These are phyloP conservation scores for Leccinum subtestaceum DNA, from an alignment of 768 basidiomycete species.

Conservation along the genomic window DNA sequence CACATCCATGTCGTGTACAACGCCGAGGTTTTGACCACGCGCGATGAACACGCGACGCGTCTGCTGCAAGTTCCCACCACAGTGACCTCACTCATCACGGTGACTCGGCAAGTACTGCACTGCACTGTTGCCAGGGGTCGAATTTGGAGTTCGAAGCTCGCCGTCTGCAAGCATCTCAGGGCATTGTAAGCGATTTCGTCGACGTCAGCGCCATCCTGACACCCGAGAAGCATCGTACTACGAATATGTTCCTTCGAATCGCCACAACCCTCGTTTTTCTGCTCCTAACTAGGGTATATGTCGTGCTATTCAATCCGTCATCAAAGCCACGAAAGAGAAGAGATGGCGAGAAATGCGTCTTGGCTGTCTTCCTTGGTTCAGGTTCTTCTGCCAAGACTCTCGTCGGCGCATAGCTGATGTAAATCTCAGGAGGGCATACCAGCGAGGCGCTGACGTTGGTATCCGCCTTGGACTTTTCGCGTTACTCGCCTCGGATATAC, in stretches of 20 bases:
- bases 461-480: slow-evolving; percentile 66
- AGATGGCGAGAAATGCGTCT: slow-evolving; percentile 35
- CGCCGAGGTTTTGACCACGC: not conserved
- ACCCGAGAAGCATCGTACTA: not conserved
- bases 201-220: not conserved
- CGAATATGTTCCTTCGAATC: slow-evolving; percentile 17
- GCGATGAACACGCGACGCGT: not conserved
- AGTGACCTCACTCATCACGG: no score
- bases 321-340: slow-evolving; percentile 15
- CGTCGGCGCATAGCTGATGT: slow-evolving; percentile 7
- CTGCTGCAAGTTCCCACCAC: slow-evolving; percentile 13
- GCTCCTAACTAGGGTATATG: slow-evolving; percentile 18
- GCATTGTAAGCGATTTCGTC: not conserved
- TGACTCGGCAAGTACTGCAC: no score
- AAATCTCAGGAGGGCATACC: slow-evolving; percentile 82
- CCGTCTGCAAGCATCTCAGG: not conserved
- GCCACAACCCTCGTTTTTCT: slow-evolving; percentile 8
- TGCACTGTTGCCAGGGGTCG: not conserved
- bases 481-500: slow-evolving; percentile 78
- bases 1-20: slow-evolving; percentile 38
- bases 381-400: slow-evolving; percentile 46
- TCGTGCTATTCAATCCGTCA: slow-evolving; percentile 13
- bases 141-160: not conserved
- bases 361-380: slow-evolving; percentile 93
- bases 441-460: slow-evolving; percentile 77